These are phyloP conservation scores for Ceratocystis cubensis DNA, from an alignment of 2,329 filamentous ascomycete genomes.

Conservation along the genomic window DNA sequence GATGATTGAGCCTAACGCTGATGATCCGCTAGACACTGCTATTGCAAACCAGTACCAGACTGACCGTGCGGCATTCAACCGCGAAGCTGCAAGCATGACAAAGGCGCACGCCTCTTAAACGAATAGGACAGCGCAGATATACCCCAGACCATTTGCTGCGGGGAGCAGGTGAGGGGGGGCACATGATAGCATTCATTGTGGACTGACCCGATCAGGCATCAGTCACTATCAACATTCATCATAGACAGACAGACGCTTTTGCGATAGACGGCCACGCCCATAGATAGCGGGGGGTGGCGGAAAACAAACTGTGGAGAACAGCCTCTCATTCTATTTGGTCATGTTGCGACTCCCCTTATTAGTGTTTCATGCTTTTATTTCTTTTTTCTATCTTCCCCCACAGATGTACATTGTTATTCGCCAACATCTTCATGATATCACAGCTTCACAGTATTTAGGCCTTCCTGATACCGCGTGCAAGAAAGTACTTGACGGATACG, in stretches of 20 bases:
- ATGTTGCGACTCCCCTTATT: background rate
- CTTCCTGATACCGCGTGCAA: background rate
- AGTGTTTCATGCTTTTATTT: background rate
- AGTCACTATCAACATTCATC: background rate
- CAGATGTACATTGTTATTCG: constrained; percentile 7
- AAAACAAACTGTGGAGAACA: background rate
- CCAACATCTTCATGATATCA: background rate
- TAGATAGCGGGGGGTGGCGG: background rate
- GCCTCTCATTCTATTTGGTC: background rate
- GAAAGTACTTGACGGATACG: too few relatives aligned
- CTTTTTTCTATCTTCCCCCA: background rate
- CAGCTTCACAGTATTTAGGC: background rate
- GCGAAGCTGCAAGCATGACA: constrained; percentile 28
- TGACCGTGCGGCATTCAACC: constrained; percentile 54
- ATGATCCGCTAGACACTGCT: constrained; percentile 74
- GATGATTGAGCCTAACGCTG: constrained; percentile 68
- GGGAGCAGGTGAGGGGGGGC: too few relatives aligned
- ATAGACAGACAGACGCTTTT: background rate
- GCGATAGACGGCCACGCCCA: background rate
- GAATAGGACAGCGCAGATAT: background rate
- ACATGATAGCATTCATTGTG: too few relatives aligned
- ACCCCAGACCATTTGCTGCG: too few relatives aligned
- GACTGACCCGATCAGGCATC: too few relatives aligned
- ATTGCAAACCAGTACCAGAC: constrained; percentile 76
- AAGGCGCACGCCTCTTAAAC: constrained; percentile 18